These are phyloP conservation scores for Purshia tridentata DNA, from an alignment of 306 rosid genomes.

Conservation along the genomic window DNA sequence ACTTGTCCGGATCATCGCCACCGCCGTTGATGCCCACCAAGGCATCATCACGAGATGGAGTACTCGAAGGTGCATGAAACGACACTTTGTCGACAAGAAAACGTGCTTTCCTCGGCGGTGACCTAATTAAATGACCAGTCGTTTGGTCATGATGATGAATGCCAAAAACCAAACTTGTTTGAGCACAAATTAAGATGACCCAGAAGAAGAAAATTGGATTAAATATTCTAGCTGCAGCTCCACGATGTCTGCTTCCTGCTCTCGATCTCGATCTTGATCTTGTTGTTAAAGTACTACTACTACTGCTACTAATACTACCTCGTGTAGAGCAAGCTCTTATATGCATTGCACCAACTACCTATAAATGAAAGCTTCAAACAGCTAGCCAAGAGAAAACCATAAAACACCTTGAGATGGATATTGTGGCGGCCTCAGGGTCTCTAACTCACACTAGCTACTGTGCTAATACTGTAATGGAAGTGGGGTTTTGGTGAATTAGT, in stretches of 20 bases:
- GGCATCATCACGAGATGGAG: constrained; percentile 5
- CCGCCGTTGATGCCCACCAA: constrained; percentile 13
- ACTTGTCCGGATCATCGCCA: constrained; percentile 15
- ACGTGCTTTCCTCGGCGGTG: constrained; percentile 29
- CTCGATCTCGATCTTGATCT: constrained; percentile 9
- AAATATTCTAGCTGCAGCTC: constrained; percentile 17
- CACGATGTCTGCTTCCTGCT: constrained; percentile 16
- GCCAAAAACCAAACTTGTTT: constrained; percentile 22
- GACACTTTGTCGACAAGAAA: constrained; percentile 25
- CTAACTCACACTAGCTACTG: neutral
- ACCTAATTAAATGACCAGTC: constrained; percentile 13
- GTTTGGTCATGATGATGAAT: neutral
- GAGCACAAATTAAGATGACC: constrained; percentile 55
- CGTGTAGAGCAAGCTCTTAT: constrained; percentile 19
- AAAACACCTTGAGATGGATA: constrained; percentile 20
- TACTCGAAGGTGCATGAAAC: constrained; percentile 46
- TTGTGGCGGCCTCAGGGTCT: neutral
- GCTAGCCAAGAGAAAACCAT: constrained; percentile 32
- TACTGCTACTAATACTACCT: constrained; percentile 20
- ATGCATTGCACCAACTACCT: no score
- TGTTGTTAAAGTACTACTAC: neutral
- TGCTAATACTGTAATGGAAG: neutral
- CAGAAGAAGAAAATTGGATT: constrained; percentile 50
- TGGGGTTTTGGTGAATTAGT: constrained; percentile 20
- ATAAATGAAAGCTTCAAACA: neutral